Conservation (phyloP, 2,329 filamentous ascomycete species). For the Trichoderma polysporum region DNA sequence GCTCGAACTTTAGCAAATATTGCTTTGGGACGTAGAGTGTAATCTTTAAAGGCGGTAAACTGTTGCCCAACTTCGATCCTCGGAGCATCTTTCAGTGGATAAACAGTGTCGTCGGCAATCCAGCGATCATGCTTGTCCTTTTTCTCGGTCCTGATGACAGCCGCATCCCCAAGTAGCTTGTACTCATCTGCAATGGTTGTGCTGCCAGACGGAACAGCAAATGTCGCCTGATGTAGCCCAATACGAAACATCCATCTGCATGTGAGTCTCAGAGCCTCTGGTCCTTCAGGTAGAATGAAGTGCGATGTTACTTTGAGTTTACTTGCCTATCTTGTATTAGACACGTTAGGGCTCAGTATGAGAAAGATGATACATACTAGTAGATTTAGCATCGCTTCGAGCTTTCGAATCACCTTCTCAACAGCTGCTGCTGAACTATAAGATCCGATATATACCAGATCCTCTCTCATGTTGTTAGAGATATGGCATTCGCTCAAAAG, state of each 20-base stretch:
- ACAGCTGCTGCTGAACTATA: constrained; percentile 16
- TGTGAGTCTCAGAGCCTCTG: constrained; percentile 18
- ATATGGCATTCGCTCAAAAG: constrained; percentile 26
- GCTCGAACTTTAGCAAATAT: not conserved
- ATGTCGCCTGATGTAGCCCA: constrained; percentile 30
- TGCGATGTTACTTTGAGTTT: constrained; percentile 24
- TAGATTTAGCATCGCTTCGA: constrained; percentile 2
- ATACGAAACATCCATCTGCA: constrained; percentile 32
- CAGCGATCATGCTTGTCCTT: constrained; percentile 12
- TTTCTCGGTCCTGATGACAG: constrained; percentile 25
- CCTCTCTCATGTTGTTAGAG: constrained; percentile 31
- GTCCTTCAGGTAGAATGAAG: constrained; percentile 27
- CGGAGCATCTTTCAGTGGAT: constrained; percentile 21
- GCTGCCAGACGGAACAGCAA: constrained; percentile 26
- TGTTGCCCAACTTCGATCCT: not conserved
- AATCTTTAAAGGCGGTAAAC: not conserved
- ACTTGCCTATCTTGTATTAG: constrained; percentile 22
- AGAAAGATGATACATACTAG: not conserved
- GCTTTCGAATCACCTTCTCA: constrained; percentile 22
- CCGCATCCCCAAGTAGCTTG: constrained; percentile 23
- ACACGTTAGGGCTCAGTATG: not conserved
- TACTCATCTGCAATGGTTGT: constrained; percentile 22
- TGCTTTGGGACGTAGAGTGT: not conserved
- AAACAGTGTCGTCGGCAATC: constrained; percentile 19
- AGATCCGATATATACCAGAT: constrained; percentile 33